phyloP scores from a whole-genome alignment of 495 filamentous ascomycete species.

The Haplographium delicatum region DNA sequence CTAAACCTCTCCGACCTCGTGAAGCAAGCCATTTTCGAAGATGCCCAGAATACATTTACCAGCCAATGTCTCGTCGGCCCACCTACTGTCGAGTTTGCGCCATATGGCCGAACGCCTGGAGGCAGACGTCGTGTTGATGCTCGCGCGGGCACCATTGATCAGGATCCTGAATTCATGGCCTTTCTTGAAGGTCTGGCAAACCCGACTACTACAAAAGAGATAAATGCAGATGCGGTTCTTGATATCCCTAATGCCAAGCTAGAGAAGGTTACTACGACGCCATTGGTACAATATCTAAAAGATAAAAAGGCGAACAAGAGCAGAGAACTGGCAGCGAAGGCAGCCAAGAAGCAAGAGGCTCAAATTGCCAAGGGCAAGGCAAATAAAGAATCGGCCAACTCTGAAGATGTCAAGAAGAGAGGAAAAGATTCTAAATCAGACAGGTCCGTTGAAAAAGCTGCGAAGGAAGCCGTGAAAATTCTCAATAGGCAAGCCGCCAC shows the following conservation, averaged over 20 bases:
- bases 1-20: slow-evolving; percentile 59
- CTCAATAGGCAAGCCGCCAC: slow-evolving; percentile 61
- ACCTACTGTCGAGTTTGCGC: slow-evolving; percentile 73
- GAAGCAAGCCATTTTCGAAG: slow-evolving; percentile 59
- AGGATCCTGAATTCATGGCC: slow-evolving; percentile 88
- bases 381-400: slow-evolving; percentile 32
- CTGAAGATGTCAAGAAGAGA: slow-evolving; percentile 47
- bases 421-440: slow-evolving; percentile 56
- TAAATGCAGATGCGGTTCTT: slow-evolving; percentile 41
- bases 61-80: slow-evolving; percentile 66
- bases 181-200: slow-evolving; percentile 86
- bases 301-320: slow-evolving; percentile 87
- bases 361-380: slow-evolving; percentile 53
- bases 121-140: slow-evolving; percentile 69
- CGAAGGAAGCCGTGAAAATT: slow-evolving; percentile 75
- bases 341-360: slow-evolving; percentile 40
- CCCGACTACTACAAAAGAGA: slow-evolving; percentile 50
- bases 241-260: slow-evolving; percentile 50
- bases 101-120: slow-evolving; percentile 72
- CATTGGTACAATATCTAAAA: slow-evolving; percentile 81
- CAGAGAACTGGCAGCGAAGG: slow-evolving; percentile 54
- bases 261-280: slow-evolving; percentile 71
- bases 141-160: slow-evolving; percentile 90
- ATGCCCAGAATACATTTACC: slow-evolving; percentile 64
- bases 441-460: slow-evolving; percentile 45